These are phyloP conservation scores for Zizania latifolia DNA, from an alignment of 176 grass and related monocot genomes.

Conservation along the genomic window DNA sequence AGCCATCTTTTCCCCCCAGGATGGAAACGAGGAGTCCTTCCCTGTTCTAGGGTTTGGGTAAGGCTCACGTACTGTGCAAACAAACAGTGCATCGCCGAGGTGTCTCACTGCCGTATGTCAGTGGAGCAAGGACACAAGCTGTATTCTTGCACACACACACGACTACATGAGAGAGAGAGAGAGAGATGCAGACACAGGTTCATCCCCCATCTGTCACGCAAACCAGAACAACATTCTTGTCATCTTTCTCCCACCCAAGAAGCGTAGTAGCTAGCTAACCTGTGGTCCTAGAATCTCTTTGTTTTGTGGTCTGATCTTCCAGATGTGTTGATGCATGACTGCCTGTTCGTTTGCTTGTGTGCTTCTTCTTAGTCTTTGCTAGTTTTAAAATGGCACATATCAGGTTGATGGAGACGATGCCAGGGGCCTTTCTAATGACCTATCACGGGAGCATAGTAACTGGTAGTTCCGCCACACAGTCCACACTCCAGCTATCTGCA, in stretches of 20 bases:
- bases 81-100: slow-evolving; percentile 50
- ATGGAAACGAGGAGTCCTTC: slow-evolving; percentile 37
- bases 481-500: background rate
- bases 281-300: slow-evolving; percentile 55
- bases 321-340: slow-evolving; percentile 19
- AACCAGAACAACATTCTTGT: slow-evolving; percentile 61
- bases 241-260: slow-evolving; percentile 44
- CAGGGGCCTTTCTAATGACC: slow-evolving; percentile 35
- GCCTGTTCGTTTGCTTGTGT: background rate
- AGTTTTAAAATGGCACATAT: slow-evolving; percentile 33
- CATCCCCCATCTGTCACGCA: slow-evolving; percentile 78
- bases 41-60: slow-evolving; percentile 45
- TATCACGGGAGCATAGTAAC: slow-evolving; percentile 71
- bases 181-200: background rate
- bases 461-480: slow-evolving; percentile 22
- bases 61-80: slow-evolving; percentile 45
- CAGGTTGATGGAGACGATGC: slow-evolving; percentile 34
- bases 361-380: slow-evolving; percentile 33
- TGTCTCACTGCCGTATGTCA: slow-evolving; percentile 79
- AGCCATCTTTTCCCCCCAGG: slow-evolving; percentile 51
- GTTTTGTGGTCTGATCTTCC: slow-evolving; percentile 35
- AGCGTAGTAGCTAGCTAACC: slow-evolving; percentile 24
- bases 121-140: slow-evolving; percentile 79
- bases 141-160: too few species aligned
- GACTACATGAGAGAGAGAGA: background rate